These are phyloP conservation scores for Nepenthes gracilis DNA, from an alignment of 148 eudicot species.

Conservation along the genomic window DNA sequence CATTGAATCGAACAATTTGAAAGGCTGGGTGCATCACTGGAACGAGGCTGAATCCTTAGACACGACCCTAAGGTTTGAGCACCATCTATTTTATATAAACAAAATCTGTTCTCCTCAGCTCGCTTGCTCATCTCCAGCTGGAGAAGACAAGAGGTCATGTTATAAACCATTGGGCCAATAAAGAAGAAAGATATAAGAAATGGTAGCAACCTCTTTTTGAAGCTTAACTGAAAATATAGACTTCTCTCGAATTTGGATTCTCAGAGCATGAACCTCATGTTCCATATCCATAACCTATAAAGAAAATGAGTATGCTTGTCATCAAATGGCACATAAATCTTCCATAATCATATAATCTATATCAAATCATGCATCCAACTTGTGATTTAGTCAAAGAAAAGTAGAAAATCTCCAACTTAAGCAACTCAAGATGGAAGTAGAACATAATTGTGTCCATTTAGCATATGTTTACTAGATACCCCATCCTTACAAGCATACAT, in stretches of 20 bases:
- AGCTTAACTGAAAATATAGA: slow-evolving; percentile 71
- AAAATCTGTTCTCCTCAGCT: slow-evolving; percentile 58
- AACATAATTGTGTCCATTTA: too few species aligned
- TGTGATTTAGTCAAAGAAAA: background rate
- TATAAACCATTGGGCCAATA: too few species aligned
- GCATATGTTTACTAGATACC: too few species aligned
- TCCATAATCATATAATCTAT: background rate
- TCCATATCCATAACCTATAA: slow-evolving; percentile 92
- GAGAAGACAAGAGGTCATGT: slow-evolving; percentile 3
- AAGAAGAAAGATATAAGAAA: background rate
- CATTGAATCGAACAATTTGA: slow-evolving; percentile 82
- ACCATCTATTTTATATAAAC: slow-evolving; percentile 60
- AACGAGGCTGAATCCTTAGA: slow-evolving; percentile 54
- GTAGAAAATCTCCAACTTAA: too few species aligned
- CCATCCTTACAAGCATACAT: too few species aligned
- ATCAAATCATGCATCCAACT: background rate
- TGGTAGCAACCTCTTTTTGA: slow-evolving; percentile 62
- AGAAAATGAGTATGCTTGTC: background rate
- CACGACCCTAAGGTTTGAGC: slow-evolving; percentile 69
- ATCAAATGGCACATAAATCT: background rate
- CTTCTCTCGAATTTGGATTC: slow-evolving; percentile 78
- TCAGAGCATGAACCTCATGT: slow-evolving; percentile 79
- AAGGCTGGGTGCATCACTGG: slow-evolving; percentile 63
- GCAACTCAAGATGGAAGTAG: too few species aligned
- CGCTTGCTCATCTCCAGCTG: slow-evolving; percentile 82